These are phyloP conservation scores for Neophaeococcomyces aloes DNA, from an alignment of 2,329 filamentous ascomycete species.

Conservation along the genomic window DNA sequence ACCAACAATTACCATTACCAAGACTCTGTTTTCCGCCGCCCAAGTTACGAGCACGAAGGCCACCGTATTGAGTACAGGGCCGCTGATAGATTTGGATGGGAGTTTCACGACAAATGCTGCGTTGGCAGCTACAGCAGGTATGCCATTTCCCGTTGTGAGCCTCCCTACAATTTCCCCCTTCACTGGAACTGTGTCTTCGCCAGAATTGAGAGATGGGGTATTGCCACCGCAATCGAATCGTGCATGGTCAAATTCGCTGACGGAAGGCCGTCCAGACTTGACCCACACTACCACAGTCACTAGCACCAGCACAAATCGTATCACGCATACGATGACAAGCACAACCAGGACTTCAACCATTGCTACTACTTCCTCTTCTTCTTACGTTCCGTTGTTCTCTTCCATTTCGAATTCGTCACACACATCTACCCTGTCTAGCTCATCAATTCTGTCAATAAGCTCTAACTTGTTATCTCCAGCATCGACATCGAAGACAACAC, in stretches of 20 bases:
- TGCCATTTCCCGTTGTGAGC: no score
- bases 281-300: slow-evolving; percentile 1
- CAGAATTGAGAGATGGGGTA: no score
- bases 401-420: background rate
- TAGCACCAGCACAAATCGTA: slow-evolving; percentile 3
- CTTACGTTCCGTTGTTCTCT: background rate
- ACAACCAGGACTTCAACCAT: background rate
- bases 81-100: background rate
- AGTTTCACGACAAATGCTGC: background rate
- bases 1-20: slow-evolving; percentile 6
- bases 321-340: slow-evolving; percentile 3
- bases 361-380: background rate
- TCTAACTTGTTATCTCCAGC: slow-evolving; percentile 3
- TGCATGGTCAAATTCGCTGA: background rate
- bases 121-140: background rate
- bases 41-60: slow-evolving; percentile 1
- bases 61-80: background rate
- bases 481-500: background rate
- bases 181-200: no score
- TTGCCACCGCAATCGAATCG: background rate
- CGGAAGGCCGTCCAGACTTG: background rate
- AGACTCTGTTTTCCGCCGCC: slow-evolving; percentile 3
- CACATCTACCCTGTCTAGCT: no score
- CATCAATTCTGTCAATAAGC: no score
- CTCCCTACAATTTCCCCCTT: no score